Conservation (phyloP, 306 rosid species). For the Dryas drummondii region DNA sequence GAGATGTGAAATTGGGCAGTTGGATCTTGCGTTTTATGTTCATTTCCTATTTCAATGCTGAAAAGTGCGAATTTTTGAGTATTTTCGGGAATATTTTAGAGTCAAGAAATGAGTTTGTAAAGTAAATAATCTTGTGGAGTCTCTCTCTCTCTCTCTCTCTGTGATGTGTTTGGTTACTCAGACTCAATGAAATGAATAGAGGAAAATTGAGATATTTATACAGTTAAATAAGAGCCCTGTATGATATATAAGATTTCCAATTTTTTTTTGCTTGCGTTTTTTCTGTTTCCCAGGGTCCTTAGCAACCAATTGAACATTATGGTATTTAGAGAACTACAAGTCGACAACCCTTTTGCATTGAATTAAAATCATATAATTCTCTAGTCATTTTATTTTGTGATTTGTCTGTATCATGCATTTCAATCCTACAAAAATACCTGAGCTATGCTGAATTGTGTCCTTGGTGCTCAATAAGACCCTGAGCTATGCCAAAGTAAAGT, state of each 20-base stretch:
- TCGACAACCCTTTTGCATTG: neutral
- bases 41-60: neutral
- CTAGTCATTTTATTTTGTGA: neutral
- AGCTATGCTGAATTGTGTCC: neutral
- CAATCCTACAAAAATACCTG: neutral
- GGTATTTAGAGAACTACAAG: neutral
- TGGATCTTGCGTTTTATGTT: conserved; percentile 24
- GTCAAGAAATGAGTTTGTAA: conserved; percentile 7
- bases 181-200: conserved; percentile 12
- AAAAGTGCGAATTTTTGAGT: neutral
- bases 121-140: neutral
- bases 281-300: neutral
- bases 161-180: conserved; percentile 24
- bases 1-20: neutral
- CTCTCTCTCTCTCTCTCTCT: neutral
- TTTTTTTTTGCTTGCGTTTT: neutral
- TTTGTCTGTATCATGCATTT: neutral
- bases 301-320: neutral
- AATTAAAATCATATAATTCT: neutral
- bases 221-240: neutral
- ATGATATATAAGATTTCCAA: neutral
- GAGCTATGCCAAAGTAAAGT: neutral
- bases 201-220: neutral
- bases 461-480: neutral
- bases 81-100: conserved; percentile 1